Base-by-base conservation (phyloP, 441 rosid genomes). In the Aleurites moluccanus region DNA sequence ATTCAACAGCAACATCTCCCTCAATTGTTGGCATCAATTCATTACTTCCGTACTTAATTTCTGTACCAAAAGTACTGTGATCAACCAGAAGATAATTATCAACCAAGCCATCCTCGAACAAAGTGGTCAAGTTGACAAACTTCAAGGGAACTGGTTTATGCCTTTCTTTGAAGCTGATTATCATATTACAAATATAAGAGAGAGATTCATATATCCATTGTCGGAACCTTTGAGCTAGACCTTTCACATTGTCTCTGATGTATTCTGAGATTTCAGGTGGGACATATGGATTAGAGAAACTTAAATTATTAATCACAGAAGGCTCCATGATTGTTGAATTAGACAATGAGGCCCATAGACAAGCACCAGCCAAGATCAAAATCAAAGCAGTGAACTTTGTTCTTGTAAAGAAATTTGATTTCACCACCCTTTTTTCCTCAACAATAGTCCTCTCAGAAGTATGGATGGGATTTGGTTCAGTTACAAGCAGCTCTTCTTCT, bases 121-220 rank as follows among this genome's bases (percentile, higher is more conserved):
- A 67, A 74, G 55, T 73, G 47, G 91, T 90, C 86, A 86, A 75
- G 82, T 95, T 93, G 62, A 81, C 80, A 73, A 80, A 93, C 59
- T 83, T 83, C 57, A 90, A 67, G 30, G 76, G 55, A 70, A 77
- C 81, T 72, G 77, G 52, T 64, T 74, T 72, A 53, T 74, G 81
- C 79, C 69, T 75, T 33, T 76, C 86, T 56, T 85, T 75, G 75
- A 88, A 79, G 60, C 79, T 79, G 59, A 75, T 72, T 69, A 87
- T 65, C 70, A 86, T 73, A 71, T 83, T 77, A 15, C 75, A 81
- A 61, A 86, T 40, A 59, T 74, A 85, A 75, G 84, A 77, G 25
- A 79, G 42, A 49, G 85, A 84, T 38, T 85, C 56, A 60, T 63
- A 80, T 18, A 82, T 78, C 86, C 88, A 87, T 73, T 73, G 64